Evolutionary conservation across 495 filamentous ascomycete genomes (phyloP).

Genomic region (Aspergillus sclerotiicarbonarius): DNA sequence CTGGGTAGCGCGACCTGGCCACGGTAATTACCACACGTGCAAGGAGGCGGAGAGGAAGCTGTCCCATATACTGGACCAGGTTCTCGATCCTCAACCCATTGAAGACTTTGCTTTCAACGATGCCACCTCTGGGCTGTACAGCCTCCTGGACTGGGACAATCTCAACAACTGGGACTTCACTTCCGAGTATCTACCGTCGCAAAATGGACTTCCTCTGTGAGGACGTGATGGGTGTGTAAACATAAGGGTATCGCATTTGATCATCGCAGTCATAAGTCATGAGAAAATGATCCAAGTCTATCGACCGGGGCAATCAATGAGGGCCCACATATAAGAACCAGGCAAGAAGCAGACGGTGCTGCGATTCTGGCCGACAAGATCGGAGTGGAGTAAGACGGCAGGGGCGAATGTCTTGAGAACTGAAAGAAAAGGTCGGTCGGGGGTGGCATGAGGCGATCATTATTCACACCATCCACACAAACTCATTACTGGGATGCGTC

Average conservation of each 20-base stretch:
- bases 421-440: neutral
- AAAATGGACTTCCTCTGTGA: constrained; percentile 27
- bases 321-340: neutral
- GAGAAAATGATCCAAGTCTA: neutral
- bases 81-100: constrained; percentile 38
- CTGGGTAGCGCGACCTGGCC: constrained; percentile 51
- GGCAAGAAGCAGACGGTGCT: neutral
- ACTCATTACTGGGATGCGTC: constrained; percentile 33
- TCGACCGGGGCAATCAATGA: neutral
- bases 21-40: constrained; percentile 55
- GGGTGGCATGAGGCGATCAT: neutral
- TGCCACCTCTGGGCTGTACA: constrained; percentile 32
- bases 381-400: neutral
- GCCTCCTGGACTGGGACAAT: constrained; percentile 41
- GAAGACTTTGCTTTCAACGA: constrained; percentile 32
- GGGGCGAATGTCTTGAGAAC: neutral
- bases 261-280: constrained; percentile 1
- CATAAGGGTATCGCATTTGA: constrained; percentile 13
- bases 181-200: constrained; percentile 28
- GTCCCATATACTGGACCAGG: constrained; percentile 41
- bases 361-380: neutral
- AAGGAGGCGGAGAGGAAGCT: constrained; percentile 44
- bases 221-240: neutral
- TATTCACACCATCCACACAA: constrained; percentile 45
- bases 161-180: constrained; percentile 38